A percentile compares a stretch with the other conserved stretches of the same genome.
These are phyloP conservation scores for Stemphylium beticola DNA, from an alignment of 2,329 filamentous ascomycete genomes.

Conservation along the genomic window DNA sequence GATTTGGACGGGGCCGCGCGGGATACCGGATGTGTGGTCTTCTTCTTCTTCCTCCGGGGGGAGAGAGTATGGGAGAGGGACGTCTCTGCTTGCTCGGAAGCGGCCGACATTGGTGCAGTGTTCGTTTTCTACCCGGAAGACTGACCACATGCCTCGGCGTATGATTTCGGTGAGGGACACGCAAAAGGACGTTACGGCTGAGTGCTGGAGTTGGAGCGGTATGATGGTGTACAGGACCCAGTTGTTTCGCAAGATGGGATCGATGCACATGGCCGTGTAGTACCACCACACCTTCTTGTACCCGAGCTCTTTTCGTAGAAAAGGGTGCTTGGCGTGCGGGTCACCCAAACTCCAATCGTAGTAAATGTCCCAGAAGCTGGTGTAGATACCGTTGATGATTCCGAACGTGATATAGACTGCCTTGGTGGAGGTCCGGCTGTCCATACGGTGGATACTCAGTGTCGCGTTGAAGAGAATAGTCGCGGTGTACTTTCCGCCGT, in stretches of 20 bases:
- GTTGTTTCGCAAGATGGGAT: conserved; percentile 86
- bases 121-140: conserved; percentile 96
- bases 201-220: conserved; percentile 79
- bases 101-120: conserved; percentile 83
- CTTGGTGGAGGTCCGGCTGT: conserved; percentile 63
- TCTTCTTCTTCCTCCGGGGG: conserved; percentile 26
- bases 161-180: conserved; percentile 79
- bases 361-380: conserved; percentile 87
- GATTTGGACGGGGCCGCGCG: conserved; percentile 9
- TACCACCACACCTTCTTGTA: conserved; percentile 83
- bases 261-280: conserved; percentile 81
- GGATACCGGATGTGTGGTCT: conserved; percentile 6
- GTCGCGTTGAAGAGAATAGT: conserved; percentile 80
- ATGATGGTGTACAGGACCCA: conserved; percentile 96
- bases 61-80: conserved; percentile 80
- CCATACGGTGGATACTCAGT: conserved; percentile 82
- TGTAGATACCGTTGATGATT: conserved; percentile 81
- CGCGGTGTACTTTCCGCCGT: conserved; percentile 88
- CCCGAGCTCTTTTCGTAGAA: conserved; percentile 73
- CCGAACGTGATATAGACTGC: conserved; percentile 82
- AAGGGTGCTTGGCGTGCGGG: conserved; percentile 67
- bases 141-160: conserved; percentile 87
- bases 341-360: conserved; percentile 98
- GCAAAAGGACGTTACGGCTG: conserved; percentile 78
- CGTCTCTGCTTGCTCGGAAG: conserved; percentile 87